These are phyloP conservation scores for Aspergillus affinis DNA, from an alignment of 495 filamentous ascomycete species.

Conservation along the genomic window DNA sequence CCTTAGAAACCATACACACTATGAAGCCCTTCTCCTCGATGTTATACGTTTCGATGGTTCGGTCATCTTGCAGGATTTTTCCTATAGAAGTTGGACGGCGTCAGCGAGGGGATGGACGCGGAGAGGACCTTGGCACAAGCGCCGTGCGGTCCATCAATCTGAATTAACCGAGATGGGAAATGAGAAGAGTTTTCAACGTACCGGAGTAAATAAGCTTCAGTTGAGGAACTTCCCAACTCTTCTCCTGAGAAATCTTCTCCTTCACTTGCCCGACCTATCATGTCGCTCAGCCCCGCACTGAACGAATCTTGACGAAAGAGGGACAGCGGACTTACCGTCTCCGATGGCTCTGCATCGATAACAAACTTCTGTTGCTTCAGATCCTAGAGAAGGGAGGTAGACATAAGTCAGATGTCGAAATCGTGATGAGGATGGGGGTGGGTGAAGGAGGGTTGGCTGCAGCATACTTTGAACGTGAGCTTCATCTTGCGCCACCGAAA, in stretches of 20 bases:
- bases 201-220: slow-evolving; percentile 98
- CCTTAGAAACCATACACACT: slow-evolving; percentile 96
- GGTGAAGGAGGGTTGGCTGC: slow-evolving; percentile 23
- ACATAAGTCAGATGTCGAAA: slow-evolving; percentile 15
- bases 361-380: slow-evolving; percentile 97
- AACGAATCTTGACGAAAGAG: slow-evolving; percentile 8
- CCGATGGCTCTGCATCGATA: slow-evolving; percentile 89
- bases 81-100: slow-evolving; percentile 49
- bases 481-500: slow-evolving; percentile 61
- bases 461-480: slow-evolving; percentile 76
- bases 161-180: slow-evolving; percentile 1
- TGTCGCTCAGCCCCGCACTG: slow-evolving; percentile 35
- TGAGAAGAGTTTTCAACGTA: slow-evolving; percentile 44
- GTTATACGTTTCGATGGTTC: slow-evolving; percentile 91
- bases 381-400: slow-evolving; percentile 56
- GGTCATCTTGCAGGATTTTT: slow-evolving; percentile 96
- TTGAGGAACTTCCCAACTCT: slow-evolving; percentile 83
- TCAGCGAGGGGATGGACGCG: slow-evolving; percentile 7
- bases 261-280: slow-evolving; percentile 82
- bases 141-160: neutral
- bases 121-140: slow-evolving; percentile 3
- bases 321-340: slow-evolving; percentile 65
- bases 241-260: slow-evolving; percentile 82
- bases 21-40: slow-evolving; percentile 99
- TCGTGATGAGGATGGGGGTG: slow-evolving; percentile 8